Evolutionary conservation across 495 filamentous ascomycete species (phyloP).

Genomic region (Aspergillus incahuasiensis): DNA sequence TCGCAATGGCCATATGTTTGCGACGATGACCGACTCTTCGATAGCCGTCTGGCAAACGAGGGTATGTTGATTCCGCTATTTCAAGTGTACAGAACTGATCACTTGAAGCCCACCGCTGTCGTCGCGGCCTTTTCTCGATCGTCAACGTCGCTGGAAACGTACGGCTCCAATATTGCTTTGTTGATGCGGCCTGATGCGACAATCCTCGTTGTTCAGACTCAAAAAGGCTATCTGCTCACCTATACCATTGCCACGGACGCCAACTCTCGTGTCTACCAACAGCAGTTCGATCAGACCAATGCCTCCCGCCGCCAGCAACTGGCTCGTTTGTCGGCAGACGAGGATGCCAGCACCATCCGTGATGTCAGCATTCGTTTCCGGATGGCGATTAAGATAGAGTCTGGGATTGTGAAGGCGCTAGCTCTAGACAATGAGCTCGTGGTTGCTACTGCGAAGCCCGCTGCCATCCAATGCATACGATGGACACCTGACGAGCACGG

Average conservation of each 20-base stretch:
- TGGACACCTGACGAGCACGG: slow-evolving; percentile 82
- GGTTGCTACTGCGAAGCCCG: slow-evolving; percentile 88
- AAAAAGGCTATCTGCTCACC: slow-evolving; percentile 83
- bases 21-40: slow-evolving; percentile 75
- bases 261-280: slow-evolving; percentile 75
- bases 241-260: slow-evolving; percentile 88
- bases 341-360: slow-evolving; percentile 71
- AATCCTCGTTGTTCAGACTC: slow-evolving; percentile 89
- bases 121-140: slow-evolving; percentile 83
- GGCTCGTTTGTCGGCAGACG: slow-evolving; percentile 53
- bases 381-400: slow-evolving; percentile 98
- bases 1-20: slow-evolving; percentile 81
- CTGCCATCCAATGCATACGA: slow-evolving; percentile 91
- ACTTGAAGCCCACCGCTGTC: slow-evolving; percentile 74
- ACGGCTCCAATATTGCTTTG: slow-evolving; percentile 79
- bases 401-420: slow-evolving; percentile 81
- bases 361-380: slow-evolving; percentile 89
- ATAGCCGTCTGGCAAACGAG: slow-evolving; percentile 94
- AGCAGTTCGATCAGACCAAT: slow-evolving; percentile 65
- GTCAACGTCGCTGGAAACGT: slow-evolving; percentile 66
- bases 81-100: slow-evolving; percentile 26
- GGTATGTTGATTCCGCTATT: slow-evolving; percentile 44
- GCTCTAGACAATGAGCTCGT: slow-evolving; percentile 91
- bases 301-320: slow-evolving; percentile 69
- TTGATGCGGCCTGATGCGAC: slow-evolving; percentile 86